phyloP scores from a whole-genome alignment of 1,284 basidiomycete species.

The Marasmius sp. region DNA sequence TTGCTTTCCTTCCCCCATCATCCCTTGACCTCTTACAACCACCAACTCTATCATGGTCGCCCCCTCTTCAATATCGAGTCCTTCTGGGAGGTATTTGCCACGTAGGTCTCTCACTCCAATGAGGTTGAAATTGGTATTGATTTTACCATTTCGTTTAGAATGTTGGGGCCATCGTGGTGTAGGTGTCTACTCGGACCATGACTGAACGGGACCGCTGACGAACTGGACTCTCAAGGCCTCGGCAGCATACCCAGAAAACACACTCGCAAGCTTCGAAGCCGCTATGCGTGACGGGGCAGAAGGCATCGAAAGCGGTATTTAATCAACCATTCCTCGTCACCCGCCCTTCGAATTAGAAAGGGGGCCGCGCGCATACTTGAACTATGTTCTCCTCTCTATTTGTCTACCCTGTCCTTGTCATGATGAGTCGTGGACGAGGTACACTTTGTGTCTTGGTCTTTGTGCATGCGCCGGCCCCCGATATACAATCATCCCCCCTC shows the following conservation, averaged over 20 bases:
- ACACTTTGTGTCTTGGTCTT: not conserved
- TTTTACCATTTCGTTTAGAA: constrained; percentile 36
- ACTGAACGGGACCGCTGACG: constrained; percentile 13
- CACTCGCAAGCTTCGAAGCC: constrained; percentile 87
- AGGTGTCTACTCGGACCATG: constrained; percentile 31
- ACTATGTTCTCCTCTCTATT: not conserved
- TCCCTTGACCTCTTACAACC: not conserved
- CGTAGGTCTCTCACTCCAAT: not conserved
- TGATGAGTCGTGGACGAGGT: not conserved
- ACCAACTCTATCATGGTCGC: not conserved
- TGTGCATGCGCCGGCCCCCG: constrained; percentile 4
- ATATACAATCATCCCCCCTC: not conserved
- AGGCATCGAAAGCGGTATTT: constrained; percentile 91
- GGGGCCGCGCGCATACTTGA: not conserved
- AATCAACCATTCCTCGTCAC: constrained; percentile 26
- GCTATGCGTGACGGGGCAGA: constrained; percentile 93
- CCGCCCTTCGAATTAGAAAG: not conserved
- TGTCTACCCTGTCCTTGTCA: not conserved
- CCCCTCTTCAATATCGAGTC: not conserved
- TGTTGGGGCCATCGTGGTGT: constrained; percentile 97
- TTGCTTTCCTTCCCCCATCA: not conserved
- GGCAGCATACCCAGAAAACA: constrained; percentile 88
- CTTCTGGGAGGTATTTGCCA: not conserved
- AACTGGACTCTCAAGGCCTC: constrained; percentile 62
- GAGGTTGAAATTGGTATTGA: not conserved